phyloP scores from a whole-genome alignment of 441 rosid genomes.

The Erodium trifolium region DNA sequence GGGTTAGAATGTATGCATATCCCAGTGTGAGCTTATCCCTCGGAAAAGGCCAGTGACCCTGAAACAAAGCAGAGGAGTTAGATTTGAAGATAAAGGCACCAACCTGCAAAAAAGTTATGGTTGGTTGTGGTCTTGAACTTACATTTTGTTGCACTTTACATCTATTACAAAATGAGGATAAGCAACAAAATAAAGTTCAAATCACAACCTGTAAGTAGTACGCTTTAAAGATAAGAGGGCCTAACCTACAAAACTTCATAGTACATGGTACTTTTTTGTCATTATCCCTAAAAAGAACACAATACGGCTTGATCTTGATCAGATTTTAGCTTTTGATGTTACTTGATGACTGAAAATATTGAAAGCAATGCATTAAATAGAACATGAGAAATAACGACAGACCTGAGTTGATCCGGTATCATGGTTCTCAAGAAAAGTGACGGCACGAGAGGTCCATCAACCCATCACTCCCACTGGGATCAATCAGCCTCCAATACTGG shows the following conservation, averaged over 20 bases:
- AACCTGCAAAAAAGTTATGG: too few species aligned
- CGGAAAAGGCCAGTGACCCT: conserved; percentile 61
- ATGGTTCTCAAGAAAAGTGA: conserved; percentile 45
- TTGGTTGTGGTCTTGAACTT: too few species aligned
- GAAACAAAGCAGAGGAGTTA: neutral
- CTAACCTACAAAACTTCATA: too few species aligned
- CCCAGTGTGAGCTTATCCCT: conserved; percentile 39
- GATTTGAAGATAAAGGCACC: too few species aligned
- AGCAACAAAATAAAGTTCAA: too few species aligned
- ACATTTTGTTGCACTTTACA: too few species aligned
- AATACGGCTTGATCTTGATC: neutral
- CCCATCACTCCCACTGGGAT: conserved; percentile 53
- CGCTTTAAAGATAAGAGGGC: too few species aligned
- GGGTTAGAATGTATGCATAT: conserved; percentile 42
- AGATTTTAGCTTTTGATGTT: neutral
- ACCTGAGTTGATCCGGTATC: conserved; percentile 54
- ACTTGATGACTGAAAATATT: neutral
- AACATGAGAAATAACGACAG: conserved; percentile 8
- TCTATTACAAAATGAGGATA: too few species aligned
- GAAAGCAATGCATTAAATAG: neutral
- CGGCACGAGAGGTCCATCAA: conserved; percentile 55
- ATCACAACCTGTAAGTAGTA: too few species aligned
- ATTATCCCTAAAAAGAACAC: too few species aligned
- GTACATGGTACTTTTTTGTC: too few species aligned
- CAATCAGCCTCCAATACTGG: conserved; percentile 44